Base-by-base conservation (phyloP, 2,329 filamentous ascomycete species). In the Penicillium sp. region DNA sequence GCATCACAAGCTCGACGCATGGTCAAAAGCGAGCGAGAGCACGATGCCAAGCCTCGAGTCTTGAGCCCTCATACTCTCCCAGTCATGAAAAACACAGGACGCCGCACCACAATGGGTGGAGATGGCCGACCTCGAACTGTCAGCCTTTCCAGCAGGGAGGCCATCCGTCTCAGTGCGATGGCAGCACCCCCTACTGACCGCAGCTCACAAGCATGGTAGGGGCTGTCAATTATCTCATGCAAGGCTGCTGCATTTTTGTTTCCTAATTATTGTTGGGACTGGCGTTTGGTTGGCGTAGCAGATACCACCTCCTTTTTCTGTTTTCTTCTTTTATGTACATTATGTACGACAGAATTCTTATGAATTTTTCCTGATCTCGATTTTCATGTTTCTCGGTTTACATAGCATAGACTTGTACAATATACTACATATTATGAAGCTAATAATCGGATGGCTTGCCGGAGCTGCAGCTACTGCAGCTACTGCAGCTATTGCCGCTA, bases 1-100 rank as follows among this genome's bases (percentile, higher is more conserved):
- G 83, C 85, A 23, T 80, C 81, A 51, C 85, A 87, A 58, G 85
- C 86, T 26, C 78, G 86, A 40, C 78, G 86, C 13, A 87, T 89
- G 83, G 82, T 85, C 36, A 84, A 81, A 66, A 81, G 78, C 44
- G 81, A 85, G 30, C 83, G 82, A 61, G 82, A 83, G 39, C 76
- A 78, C 45, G 79, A 82, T 16, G 77, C 75, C 64, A 81, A 80
- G 56, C 73, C 74, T 36, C 82, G 79, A 53, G 84, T 88, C 13
- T 72, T 88, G 46, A 85, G 83, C 61, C 86, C 86, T 27, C 77
- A 84, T 32, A 79, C 78, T 27, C 76, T 82, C 16, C 81, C 84
- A 1, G 78, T 87, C 27, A 78, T 80, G 63, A 88, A 87, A 67
- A 71, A 71, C 36, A 77, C 72, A 5, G 72, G 69, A 38, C 67